Evolutionary conservation across 1,284 basidiomycete genomes (phyloP).

Genomic region (Tetrapyrgos nigripes): DNA sequence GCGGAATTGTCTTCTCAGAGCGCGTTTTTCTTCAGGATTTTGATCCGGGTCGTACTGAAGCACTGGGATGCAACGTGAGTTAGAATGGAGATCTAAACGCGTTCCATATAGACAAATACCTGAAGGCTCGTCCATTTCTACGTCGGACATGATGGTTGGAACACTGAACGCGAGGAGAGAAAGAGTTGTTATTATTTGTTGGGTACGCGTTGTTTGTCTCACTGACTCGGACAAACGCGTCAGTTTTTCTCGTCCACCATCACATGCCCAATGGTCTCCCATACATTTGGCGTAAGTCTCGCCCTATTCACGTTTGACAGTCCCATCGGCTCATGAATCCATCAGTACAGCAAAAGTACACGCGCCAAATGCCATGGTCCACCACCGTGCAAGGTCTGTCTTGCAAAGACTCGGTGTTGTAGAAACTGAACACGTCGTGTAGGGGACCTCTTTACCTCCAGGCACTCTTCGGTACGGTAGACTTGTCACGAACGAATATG

Average conservation of each 20-base stretch:
- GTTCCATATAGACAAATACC: not conserved
- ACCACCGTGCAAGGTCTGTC: constrained; percentile 56
- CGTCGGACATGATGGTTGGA: constrained; percentile 30
- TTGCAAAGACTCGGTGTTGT: not conserved
- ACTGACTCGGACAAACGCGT: not conserved
- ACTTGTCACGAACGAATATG: constrained; percentile 42
- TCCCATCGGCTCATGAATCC: not conserved
- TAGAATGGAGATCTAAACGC: not conserved
- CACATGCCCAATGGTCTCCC: constrained; percentile 31
- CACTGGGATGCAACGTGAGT: constrained; percentile 22
- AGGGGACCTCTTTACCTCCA: constrained; percentile 56
- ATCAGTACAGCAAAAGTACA: constrained; percentile 73
- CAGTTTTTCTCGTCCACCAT: not conserved
- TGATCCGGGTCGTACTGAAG: constrained; percentile 81
- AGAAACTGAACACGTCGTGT: constrained; percentile 7
- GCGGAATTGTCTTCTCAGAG: constrained; percentile 73
- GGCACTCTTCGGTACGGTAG: constrained; percentile 71
- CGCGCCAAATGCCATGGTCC: constrained; percentile 72
- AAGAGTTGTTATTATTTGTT: constrained; percentile 42
- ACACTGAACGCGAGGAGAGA: constrained; percentile 7
- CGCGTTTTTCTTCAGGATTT: constrained; percentile 75
- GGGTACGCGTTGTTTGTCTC: constrained; percentile 31
- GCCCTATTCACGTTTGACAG: not conserved
- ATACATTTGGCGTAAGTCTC: constrained; percentile 50
- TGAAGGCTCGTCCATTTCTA: constrained; percentile 30